Base-by-base conservation (phyloP, 148 eudicot genomes). In the Dysphania ambrosioides region DNA sequence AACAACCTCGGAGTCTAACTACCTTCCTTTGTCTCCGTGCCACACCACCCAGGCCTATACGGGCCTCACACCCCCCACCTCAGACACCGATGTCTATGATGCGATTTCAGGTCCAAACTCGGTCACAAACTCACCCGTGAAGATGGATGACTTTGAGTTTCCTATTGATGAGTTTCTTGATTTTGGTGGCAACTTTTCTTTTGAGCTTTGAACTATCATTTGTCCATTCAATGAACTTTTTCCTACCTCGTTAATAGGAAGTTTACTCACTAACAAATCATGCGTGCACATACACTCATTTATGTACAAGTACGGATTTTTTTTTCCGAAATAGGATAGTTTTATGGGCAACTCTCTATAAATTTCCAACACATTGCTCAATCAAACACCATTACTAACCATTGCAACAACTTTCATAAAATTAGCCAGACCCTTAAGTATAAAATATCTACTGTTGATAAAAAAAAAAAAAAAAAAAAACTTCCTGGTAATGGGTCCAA, bases 51-150 rank as follows among this genome's bases (percentile, higher is more conserved):
- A 63, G 35, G 57, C 78, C 27, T 72, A 76, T 3, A 1, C 30
- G 27, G 81, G 73, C 36, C 64, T 81, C 27, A 59, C 71, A 26
- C 71, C 79, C 8, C 88, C 72, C 30, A 80, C 72, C 10, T 75
- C 84, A 3, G 91, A 82, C 23, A 81, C 84, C 31, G 90, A 85
- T 65, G 40, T 72, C n/a, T 73, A 67, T 60, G 87, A 84, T 53
- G 66, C 81, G 8, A 32, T 78, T 32, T 87, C 88, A 23, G 86
- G 81, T 62, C 87, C 84, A 30, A 78, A 77, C 36, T 88, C 92
- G 74, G 81, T 78, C 23, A 47, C 74, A 30, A 80, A 85, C 62
- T 86, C 95, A 3, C 85, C 89, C 0, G 77, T 73, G 5, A n/a
- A n/a, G n/a, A 62, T 35, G 10, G 83, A 75, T 8, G 82, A 74